phyloP scores from a whole-genome alignment of 2,329 filamentous ascomycete genomes.

The Ambrosiella xylebori region DNA sequence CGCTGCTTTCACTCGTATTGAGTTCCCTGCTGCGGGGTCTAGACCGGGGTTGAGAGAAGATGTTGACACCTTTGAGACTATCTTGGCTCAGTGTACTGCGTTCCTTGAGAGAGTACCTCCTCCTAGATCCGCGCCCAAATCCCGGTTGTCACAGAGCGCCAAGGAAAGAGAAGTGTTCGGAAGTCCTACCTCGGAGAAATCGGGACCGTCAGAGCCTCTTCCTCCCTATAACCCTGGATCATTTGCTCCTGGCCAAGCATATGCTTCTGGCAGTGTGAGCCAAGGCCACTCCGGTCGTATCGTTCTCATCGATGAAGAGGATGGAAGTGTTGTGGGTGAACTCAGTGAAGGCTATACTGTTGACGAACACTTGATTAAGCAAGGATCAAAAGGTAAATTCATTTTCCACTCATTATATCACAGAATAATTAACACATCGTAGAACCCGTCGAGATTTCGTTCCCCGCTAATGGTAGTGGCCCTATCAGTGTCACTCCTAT shows the following conservation, averaged over 20 bases:
- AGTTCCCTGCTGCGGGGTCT: conserved; percentile 62
- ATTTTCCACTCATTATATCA: background rate
- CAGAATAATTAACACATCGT: background rate
- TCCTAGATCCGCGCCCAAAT: conserved; percentile 17
- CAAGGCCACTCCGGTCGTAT: conserved; percentile 49
- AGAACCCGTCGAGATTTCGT: conserved; percentile 63
- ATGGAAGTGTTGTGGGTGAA: conserved; percentile 89
- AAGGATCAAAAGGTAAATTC: conserved; percentile 68
- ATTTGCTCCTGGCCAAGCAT: conserved; percentile 65
- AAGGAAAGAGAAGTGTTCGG: conserved; percentile 24
- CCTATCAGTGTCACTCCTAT: conserved; percentile 50
- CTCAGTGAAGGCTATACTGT: conserved; percentile 67
- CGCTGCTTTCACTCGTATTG: conserved; percentile 81
- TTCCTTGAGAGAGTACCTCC: conserved; percentile 72
- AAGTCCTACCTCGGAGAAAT: background rate
- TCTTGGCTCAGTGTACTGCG: conserved; percentile 90
- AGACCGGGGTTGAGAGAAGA: conserved; percentile 72
- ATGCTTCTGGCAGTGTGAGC: conserved; percentile 46
- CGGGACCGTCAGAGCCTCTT: conserved; percentile 23
- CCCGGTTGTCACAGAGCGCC: conserved; percentile 20
- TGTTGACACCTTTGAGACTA: conserved; percentile 91
- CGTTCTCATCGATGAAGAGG: conserved; percentile 86
- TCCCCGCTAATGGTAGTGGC: conserved; percentile 48
- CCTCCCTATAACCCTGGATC: conserved; percentile 65
- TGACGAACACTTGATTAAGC: conserved; percentile 57